Conservation (phyloP, 2,329 filamentous ascomycete genomes). For the Pleomassaria siparia region DNA sequence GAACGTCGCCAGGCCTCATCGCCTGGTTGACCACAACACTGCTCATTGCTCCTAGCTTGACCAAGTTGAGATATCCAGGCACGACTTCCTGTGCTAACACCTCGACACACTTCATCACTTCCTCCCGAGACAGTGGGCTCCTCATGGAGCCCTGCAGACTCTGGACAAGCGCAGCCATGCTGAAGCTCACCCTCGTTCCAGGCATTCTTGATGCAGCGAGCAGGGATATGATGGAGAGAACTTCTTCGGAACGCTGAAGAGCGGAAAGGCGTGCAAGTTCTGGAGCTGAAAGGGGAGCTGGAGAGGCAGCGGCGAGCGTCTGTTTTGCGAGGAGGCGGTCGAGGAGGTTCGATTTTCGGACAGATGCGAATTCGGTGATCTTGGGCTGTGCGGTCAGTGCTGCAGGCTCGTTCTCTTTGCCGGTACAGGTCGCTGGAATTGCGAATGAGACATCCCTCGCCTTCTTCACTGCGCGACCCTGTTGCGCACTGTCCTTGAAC, state of each 20-base stretch:
- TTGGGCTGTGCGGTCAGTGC: conserved; percentile 32
- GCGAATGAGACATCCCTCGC: conserved; percentile 19
- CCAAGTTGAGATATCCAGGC: conserved; percentile 46
- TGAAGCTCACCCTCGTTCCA: conserved; percentile 46
- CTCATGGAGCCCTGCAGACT: conserved; percentile 49
- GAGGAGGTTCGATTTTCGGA: conserved; percentile 50
- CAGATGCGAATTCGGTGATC: conserved; percentile 40
- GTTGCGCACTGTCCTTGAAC: conserved; percentile 62
- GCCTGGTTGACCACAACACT: conserved; percentile 47
- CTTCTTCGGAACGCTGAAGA: conserved; percentile 50
- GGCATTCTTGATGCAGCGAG: conserved; percentile 41
- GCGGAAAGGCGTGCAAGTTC: conserved; percentile 50
- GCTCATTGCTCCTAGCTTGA: conserved; percentile 43
- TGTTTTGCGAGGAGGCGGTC: conserved; percentile 56
- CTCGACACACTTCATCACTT: conserved; percentile 46
- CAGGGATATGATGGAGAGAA: conserved; percentile 47
- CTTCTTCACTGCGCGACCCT: conserved; percentile 36
- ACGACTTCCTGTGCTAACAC: conserved; percentile 48
- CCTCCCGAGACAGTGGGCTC: conserved; percentile 49
- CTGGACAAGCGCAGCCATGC: conserved; percentile 45
- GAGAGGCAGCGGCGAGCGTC: conserved; percentile 39
- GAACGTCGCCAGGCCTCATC: conserved; percentile 37
- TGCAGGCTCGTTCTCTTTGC: conserved; percentile 35
- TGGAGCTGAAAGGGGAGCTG: conserved; percentile 43
- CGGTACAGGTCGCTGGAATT: conserved; percentile 9